Conservation (phyloP, 306 rosid genomes). For the Carpinus fangiana region DNA sequence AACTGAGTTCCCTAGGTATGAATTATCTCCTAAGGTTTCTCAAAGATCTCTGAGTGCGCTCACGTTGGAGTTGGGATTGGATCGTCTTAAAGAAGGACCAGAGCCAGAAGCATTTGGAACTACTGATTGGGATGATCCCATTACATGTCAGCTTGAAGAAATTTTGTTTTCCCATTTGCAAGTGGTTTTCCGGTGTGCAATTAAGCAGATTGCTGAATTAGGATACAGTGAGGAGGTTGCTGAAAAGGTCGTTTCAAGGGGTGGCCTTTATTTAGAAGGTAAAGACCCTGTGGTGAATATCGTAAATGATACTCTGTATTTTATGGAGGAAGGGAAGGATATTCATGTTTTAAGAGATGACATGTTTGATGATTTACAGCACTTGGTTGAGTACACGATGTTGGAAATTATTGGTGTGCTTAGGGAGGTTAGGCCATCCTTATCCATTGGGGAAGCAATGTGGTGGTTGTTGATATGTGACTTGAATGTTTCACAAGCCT, state of each 20-base stretch:
- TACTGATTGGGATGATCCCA: constrained; percentile 59
- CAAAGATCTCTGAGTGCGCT: constrained; percentile 13
- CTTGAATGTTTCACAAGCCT: constrained; percentile 58
- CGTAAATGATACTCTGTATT: constrained; percentile 35
- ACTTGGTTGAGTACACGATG: constrained; percentile 49
- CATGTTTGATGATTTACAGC: constrained; percentile 44
- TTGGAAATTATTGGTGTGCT: constrained; percentile 63
- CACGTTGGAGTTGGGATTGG: constrained; percentile 15
- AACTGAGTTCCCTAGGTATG: constrained; percentile 31
- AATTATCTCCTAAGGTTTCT: constrained; percentile 6
- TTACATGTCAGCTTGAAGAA: constrained; percentile 50
- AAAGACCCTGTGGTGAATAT: constrained; percentile 48
- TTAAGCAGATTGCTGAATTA: constrained; percentile 37
- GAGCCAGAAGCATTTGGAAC: constrained; percentile 24
- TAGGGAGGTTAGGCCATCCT: constrained; percentile 56
- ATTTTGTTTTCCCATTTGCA: constrained; percentile 47
- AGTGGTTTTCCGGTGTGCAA: constrained; percentile 45
- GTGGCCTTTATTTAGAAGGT: constrained; percentile 41
- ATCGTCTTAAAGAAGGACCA: constrained; percentile 24
- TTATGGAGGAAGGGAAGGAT: constrained; percentile 34
- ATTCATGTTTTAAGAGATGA: constrained; percentile 12
- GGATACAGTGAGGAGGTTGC: constrained; percentile 52
- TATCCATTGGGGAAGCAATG: constrained; percentile 66
- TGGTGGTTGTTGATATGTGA: constrained; percentile 66
- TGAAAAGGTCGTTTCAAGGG: constrained; percentile 44